phyloP scores from a whole-genome alignment of 805 yeast species.

The Saturnispora mendoncae region DNA sequence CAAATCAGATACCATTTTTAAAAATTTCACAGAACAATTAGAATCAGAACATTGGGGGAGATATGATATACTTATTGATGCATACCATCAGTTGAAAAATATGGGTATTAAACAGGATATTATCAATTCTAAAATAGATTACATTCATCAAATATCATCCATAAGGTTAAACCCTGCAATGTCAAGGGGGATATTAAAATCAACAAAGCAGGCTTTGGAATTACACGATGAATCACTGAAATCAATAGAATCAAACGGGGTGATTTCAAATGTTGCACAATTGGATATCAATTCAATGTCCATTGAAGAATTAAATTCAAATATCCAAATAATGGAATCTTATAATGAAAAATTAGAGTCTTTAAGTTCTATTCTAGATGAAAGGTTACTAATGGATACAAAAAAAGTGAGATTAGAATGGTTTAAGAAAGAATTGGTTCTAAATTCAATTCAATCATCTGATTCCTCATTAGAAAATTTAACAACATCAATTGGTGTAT shows the following conservation, averaged over 20 bases:
- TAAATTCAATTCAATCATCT: neutral
- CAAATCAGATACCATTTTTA: slow-evolving; percentile 7
- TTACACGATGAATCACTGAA: slow-evolving; percentile 4
- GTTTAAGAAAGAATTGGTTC: slow-evolving; percentile 22
- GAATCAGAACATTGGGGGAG: slow-evolving; percentile 5
- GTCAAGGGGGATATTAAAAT: slow-evolving; percentile 8
- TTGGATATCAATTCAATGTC: slow-evolving; percentile 15
- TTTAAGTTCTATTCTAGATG: slow-evolving; percentile 16
- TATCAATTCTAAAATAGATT: slow-evolving; percentile 9
- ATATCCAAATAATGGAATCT: slow-evolving; percentile 15
- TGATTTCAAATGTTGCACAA: slow-evolving; percentile 8
- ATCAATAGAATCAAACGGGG: slow-evolving; percentile 3
- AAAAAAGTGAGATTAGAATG: slow-evolving; percentile 18
- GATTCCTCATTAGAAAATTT: slow-evolving; percentile 23
- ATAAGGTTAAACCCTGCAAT: neutral
- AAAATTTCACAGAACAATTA: slow-evolving; percentile 3
- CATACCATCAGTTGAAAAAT: slow-evolving; percentile 10
- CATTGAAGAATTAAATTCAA: slow-evolving; percentile 13
- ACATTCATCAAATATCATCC: slow-evolving; percentile 11
- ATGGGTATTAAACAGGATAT: neutral
- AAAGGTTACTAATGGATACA: slow-evolving; percentile 17
- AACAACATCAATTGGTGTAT: slow-evolving; percentile 25
- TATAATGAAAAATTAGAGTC: slow-evolving; percentile 18
- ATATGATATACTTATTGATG: slow-evolving; percentile 13
- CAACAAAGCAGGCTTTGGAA: slow-evolving; percentile 10